These are phyloP conservation scores for Citrullus colocynthis DNA, from an alignment of 306 rosid genomes.

Conservation along the genomic window DNA sequence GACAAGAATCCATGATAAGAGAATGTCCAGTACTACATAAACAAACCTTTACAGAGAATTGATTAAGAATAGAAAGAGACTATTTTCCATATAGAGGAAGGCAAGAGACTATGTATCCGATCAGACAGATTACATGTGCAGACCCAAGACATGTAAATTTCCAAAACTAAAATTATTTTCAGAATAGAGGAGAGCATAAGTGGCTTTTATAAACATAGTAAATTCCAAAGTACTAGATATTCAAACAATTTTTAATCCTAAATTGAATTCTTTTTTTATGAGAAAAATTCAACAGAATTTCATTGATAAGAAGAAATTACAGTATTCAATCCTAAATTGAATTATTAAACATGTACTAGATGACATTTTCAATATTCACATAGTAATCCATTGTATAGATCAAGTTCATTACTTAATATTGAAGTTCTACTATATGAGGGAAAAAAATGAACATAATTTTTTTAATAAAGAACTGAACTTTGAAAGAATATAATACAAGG, in stretches of 20 bases:
- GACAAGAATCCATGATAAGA: conserved; percentile 9
- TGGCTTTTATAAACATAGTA: neutral
- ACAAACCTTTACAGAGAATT: neutral
- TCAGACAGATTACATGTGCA: neutral
- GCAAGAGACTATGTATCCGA: neutral
- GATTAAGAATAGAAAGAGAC: neutral
- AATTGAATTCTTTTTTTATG: too few relatives aligned
- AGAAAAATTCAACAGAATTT: too few relatives aligned
- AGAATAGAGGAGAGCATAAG: neutral
- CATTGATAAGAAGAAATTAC: too few relatives aligned
- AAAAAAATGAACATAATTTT: too few relatives aligned
- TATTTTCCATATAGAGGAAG: neutral
- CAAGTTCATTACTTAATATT: neutral
- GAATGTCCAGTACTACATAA: neutral
- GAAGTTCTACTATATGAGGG: neutral
- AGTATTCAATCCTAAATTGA: too few relatives aligned
- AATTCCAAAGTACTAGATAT: neutral
- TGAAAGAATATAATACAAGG: neutral
- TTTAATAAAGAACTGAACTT: neutral
- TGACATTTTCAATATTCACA: neutral
- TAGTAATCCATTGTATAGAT: neutral
- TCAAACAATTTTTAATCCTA: neutral
- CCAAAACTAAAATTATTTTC: neutral
- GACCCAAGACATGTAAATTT: neutral
- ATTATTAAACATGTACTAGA: neutral